Conservation (phyloP, 306 rosid genomes). For the Pueraria montana region DNA sequence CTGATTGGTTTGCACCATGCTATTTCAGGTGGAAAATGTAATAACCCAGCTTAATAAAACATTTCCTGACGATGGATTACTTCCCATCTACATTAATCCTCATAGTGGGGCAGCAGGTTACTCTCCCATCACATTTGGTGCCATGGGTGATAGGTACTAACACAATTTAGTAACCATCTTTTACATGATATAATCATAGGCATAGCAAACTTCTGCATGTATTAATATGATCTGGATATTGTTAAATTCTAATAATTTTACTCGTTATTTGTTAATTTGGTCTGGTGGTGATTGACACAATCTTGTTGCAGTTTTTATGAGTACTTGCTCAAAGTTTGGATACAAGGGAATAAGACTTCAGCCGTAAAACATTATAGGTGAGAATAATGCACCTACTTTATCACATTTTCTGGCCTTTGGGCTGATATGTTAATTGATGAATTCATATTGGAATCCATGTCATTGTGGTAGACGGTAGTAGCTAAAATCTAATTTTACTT, state of each 20-base stretch:
- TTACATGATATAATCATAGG: constrained; percentile 27
- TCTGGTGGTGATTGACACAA: constrained; percentile 46
- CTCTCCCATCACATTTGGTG: constrained; percentile 91
- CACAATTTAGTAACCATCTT: constrained; percentile 35
- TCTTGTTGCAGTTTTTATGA: constrained; percentile 90
- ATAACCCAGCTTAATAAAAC: constrained; percentile 73
- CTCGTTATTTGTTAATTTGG: constrained; percentile 29
- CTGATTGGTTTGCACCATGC: constrained; percentile 48
- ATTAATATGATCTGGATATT: constrained; percentile 31
- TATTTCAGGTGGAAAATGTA: constrained; percentile 88
- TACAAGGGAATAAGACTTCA: constrained; percentile 89
- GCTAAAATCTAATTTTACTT: constrained; percentile 38
- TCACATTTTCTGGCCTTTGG: constrained; percentile 12
- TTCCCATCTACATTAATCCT: constrained; percentile 92
- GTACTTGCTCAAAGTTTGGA: constrained; percentile 98
- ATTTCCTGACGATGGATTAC: constrained; percentile 95
- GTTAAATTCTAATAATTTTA: constrained; percentile 33
- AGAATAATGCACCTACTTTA: constrained; percentile 46
- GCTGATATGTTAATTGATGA: constrained; percentile 28
- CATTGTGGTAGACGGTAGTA: constrained; percentile 16
- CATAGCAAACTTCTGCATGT: constrained; percentile 30
- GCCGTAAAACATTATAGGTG: constrained; percentile 88
- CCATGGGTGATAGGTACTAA: constrained; percentile 98
- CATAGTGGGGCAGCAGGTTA: constrained; percentile 65
- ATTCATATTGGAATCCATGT: constrained; percentile 38